These are phyloP conservation scores for Giardia duodenalis DNA, from an alignment of 208 protist species.

Conservation along the genomic window DNA sequence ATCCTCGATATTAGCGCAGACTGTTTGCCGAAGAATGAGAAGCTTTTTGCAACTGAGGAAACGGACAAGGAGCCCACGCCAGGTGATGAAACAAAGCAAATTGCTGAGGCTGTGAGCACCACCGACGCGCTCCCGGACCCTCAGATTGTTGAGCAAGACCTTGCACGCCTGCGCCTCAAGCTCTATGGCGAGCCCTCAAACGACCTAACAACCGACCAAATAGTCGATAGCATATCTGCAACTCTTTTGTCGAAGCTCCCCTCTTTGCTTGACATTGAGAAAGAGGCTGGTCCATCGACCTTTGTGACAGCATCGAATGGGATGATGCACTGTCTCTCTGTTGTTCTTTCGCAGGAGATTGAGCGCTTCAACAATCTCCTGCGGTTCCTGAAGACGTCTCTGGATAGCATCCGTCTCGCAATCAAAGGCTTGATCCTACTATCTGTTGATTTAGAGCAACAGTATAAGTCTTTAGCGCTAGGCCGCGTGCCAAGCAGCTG, in stretches of 20 bases:
- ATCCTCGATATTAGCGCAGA: slow-evolving; percentile 68
- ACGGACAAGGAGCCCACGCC: neutral
- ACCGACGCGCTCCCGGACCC: neutral
- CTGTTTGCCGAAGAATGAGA: neutral
- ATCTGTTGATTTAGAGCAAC: slow-evolving; percentile 75
- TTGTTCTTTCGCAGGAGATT: slow-evolving; percentile 63
- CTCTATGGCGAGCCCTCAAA: slow-evolving; percentile 45
- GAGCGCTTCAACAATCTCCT: slow-evolving; percentile 82
- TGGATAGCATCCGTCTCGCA: slow-evolving; percentile 73
- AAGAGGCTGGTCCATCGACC: neutral
- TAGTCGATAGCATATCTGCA: neutral
- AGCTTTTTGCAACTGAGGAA: neutral
- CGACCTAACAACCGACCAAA: slow-evolving; percentile 29
- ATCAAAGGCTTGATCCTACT: slow-evolving; percentile 90
- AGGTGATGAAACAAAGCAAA: neutral
- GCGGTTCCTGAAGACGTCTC: slow-evolving; percentile 63
- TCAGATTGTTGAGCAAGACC: slow-evolving; percentile 55
- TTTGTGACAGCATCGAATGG: neutral
- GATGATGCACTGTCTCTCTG: neutral
- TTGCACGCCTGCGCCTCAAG: slow-evolving; percentile 79
- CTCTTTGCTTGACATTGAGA: neutral
- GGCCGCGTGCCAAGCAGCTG: slow-evolving; percentile 77
- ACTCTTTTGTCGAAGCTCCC: neutral
- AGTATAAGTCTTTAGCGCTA: slow-evolving; percentile 70
- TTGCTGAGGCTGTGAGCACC: neutral